Base-by-base conservation (phyloP, 208 protist genomes). In the Trypanosoma avium region DNA sequence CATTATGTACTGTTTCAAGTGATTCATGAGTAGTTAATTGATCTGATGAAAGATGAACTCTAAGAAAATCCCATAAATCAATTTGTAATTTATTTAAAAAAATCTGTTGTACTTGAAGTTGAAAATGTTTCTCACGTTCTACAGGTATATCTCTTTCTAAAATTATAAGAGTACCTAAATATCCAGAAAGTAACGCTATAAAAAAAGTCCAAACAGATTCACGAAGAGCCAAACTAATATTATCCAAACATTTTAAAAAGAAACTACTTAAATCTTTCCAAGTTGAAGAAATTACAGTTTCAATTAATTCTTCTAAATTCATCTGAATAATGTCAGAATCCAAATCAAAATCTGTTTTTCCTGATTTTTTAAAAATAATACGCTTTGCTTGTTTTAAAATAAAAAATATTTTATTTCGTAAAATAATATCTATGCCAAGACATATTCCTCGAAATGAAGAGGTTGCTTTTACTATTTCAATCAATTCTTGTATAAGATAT, bases 361-460 rank as follows among this genome's bases (percentile, higher is more conserved):
- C 19, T 12, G 30, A 17, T n/a, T 10, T 3, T 33, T 29, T 40
- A 2, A 42, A 33, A 15, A 67, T 17, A 54, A 63, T 4, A 15
- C 35, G 33, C 9, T 13, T 35, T 27, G 74, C 56, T 6, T 60
- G 47, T 38, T 59, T n/a, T 32, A 70, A 8, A 3, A 71, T 27
- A 29, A 19, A 24, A 26, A 15, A 2, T n/a, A 46, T 42, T 40
- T 72, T 50, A 21, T 61, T 59, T 8, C 56, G 69, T 42, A 77
- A 33, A 38, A 74, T 62, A 7, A 55, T 33, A 21, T 63, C 58
- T 29, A 75, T 61, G 8, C 61, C 71, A 43, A 66, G 17, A 30
- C 71, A 79, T 15, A 79, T 48, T 12, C 56, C 67, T 21, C 60
- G 29, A 57, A 79, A 82, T 9, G 77, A 82, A 6, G 52, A 56